phyloP scores from a whole-genome alignment of 106 monocot species.

The Chionographis japonica region DNA sequence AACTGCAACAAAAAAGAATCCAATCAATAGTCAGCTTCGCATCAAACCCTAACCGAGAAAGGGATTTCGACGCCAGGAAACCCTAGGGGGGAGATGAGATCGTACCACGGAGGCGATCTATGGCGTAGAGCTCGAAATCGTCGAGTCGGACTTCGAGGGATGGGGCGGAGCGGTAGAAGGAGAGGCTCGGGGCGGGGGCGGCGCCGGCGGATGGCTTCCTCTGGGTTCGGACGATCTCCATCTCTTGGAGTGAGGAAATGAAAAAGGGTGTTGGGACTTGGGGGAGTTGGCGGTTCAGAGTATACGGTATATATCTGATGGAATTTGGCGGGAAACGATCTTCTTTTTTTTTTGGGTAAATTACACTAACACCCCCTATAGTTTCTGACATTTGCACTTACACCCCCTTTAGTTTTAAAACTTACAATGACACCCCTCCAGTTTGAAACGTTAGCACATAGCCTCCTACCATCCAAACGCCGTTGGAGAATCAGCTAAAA shows the following conservation, averaged over 20 bases:
- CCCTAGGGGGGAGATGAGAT: not conserved
- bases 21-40: not conserved
- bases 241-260: not conserved
- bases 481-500: too few species aligned
- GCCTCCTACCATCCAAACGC: too few species aligned
- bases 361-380: too few species aligned
- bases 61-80: not conserved
- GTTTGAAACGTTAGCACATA: too few species aligned
- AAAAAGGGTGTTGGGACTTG: too few species aligned
- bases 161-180: conserved; percentile 68
- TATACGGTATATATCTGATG: too few species aligned
- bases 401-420: too few species aligned
- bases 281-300: too few species aligned
- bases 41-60: not conserved
- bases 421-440: too few species aligned
- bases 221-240: conserved; percentile 83
- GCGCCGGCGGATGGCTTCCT: conserved; percentile 25
- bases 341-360: too few species aligned
- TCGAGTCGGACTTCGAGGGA: conserved; percentile 75
- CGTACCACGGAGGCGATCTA: conserved; percentile 84
- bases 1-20: conserved; percentile 41
- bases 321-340: too few species aligned
- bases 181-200: conserved; percentile 16
- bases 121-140: conserved; percentile 80
- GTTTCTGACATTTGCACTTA: too few species aligned